phyloP scores from a whole-genome alignment of 805 yeast species.

The Candida alai region DNA sequence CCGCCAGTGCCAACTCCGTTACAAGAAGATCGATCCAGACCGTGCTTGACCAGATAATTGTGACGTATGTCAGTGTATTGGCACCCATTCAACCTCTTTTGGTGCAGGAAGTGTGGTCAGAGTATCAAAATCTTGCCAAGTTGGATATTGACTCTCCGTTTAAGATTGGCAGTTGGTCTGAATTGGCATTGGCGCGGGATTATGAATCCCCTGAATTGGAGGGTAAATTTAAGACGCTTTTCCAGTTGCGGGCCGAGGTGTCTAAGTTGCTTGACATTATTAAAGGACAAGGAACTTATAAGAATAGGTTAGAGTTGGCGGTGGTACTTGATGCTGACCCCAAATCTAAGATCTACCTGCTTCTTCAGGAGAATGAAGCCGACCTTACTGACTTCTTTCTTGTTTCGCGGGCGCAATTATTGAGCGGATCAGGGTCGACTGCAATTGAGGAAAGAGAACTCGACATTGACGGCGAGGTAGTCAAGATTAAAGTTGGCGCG shows the following conservation, averaged over 20 bases:
- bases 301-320: conserved; percentile 58
- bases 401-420: conserved; percentile 51
- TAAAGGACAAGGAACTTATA: conserved; percentile 47
- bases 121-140: conserved; percentile 32
- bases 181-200: conserved; percentile 25
- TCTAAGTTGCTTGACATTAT: conserved; percentile 54
- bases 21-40: conserved; percentile 62
- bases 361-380: conserved; percentile 19
- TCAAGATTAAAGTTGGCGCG: conserved; percentile 30
- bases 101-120: conserved; percentile 85
- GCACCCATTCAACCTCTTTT: conserved; percentile 82
- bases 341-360: conserved; percentile 3
- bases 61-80: conserved; percentile 59
- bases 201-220: conserved; percentile 36
- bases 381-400: conserved; percentile 49
- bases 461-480: conserved; percentile 14
- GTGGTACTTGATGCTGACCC: conserved; percentile 20
- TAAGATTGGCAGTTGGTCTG: conserved; percentile 39
- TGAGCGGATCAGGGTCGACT: conserved; percentile 15
- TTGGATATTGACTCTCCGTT: conserved; percentile 41
- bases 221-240: conserved; percentile 42
- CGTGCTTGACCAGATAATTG: conserved; percentile 57
- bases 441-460: not conserved
- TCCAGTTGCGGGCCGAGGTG: conserved; percentile 46
- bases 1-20: conserved; percentile 48